phyloP scores from a whole-genome alignment of 768 basidiomycete genomes.

The Jaapia argillacea region DNA sequence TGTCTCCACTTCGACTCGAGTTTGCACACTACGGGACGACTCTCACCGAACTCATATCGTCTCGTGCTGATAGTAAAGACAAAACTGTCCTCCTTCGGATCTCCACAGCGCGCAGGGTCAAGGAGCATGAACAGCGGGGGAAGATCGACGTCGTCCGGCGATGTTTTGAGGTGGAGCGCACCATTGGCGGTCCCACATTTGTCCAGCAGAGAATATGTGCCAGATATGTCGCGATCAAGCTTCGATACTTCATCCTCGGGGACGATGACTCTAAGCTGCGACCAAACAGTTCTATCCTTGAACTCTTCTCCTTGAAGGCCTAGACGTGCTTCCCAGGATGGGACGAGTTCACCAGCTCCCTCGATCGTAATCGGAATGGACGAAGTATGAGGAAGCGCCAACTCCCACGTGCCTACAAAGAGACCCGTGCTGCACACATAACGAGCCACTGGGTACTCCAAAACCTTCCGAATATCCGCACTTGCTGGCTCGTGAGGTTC shows the following conservation, averaged over 20 bases:
- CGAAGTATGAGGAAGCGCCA: conserved; percentile 58
- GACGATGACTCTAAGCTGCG: conserved; percentile 55
- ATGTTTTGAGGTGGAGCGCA: conserved; percentile 56
- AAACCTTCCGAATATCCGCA: conserved; percentile 63
- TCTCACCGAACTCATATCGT: conserved; percentile 74
- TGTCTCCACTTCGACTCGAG: conserved; percentile 77
- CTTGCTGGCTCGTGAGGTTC: conserved; percentile 62
- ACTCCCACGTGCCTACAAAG: conserved; percentile 69
- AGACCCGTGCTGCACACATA: conserved; percentile 46
- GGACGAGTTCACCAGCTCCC: conserved; percentile 59
- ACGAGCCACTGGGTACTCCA: conserved; percentile 72
- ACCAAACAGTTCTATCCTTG: conserved; percentile 57
- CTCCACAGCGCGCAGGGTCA: conserved; percentile 76
- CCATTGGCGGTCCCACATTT: conserved; percentile 86
- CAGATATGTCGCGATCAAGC: conserved; percentile 77
- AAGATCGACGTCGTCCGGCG: conserved; percentile 31
- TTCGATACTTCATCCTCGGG: conserved; percentile 29
- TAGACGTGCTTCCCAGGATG: conserved; percentile 78
- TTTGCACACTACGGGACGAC: conserved; percentile 65
- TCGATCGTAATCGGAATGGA: conserved; percentile 51
- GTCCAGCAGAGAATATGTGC: conserved; percentile 67
- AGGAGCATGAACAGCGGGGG: conserved; percentile 75
- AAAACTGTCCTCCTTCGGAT: conserved; percentile 67
- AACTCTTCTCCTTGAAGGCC: conserved; percentile 60
- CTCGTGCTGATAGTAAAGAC: conserved; percentile 76